A percentile compares a stretch with the other conserved stretches of the same genome.
Conservation (phyloP, 2,329 filamentous ascomycete species). For the Penicillium concentricum region DNA sequence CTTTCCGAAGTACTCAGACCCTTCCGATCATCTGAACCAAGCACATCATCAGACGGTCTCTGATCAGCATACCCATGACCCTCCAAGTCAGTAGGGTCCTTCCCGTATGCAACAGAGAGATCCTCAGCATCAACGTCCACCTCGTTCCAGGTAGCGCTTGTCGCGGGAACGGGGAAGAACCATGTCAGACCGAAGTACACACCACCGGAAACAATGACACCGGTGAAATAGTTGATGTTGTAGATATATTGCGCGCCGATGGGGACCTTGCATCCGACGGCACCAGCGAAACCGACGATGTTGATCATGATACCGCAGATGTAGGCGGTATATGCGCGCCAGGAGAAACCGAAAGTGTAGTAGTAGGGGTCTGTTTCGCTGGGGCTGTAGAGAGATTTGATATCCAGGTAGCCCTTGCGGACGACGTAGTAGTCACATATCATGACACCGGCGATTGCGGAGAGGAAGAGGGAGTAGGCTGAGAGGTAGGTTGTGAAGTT, state of each 20-base stretch:
- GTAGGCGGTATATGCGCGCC: conserved; percentile 81
- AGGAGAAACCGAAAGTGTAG: conserved; percentile 71
- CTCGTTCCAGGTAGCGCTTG: conserved; percentile 75
- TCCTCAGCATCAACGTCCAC: conserved; percentile 49
- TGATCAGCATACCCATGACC: conserved; percentile 12
- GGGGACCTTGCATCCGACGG: conserved; percentile 70
- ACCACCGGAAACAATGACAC: conserved; percentile 67
- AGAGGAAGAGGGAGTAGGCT: conserved; percentile 91
- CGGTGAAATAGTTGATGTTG: conserved; percentile 85
- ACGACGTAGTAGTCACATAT: conserved; percentile 84
- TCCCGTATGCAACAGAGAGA: conserved; percentile 33
- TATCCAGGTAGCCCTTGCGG: conserved; percentile 74
- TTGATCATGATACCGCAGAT: conserved; percentile 83
- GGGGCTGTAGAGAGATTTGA: conserved; percentile 76
- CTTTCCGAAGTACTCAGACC: conserved; percentile 14
- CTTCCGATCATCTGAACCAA: conserved; percentile 21
- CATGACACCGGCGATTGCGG: conserved; percentile 89
- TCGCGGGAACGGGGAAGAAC: conserved; percentile 70
- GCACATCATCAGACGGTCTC: conserved; percentile 11
- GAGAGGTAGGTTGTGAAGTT: conserved; percentile 90
- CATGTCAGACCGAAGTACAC: conserved; percentile 71
- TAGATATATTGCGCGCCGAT: conserved; percentile 81
- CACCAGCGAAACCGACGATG: conserved; percentile 85
- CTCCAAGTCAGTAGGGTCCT: conserved; percentile 30
- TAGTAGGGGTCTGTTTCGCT: conserved; percentile 64